Base-by-base conservation (phyloP, 2,329 filamentous ascomycete species). In the Alternaria hordeiaustralica region DNA sequence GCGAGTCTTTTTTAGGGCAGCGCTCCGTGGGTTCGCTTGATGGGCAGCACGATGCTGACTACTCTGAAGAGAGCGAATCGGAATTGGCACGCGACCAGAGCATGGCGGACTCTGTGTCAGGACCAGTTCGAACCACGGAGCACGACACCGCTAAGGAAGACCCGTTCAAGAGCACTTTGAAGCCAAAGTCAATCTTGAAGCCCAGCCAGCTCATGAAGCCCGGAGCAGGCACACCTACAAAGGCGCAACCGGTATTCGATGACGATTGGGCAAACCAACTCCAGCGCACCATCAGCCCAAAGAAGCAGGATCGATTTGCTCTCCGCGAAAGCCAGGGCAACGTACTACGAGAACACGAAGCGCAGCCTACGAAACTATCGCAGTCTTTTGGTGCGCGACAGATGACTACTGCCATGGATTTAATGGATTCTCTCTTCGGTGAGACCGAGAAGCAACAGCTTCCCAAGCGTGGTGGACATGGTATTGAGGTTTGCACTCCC, bases 401-500 rank as follows among this genome's bases (percentile, higher is more conserved):
- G 1, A 95, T 97, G 80, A 87, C 89, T 20, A 97, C 92, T 20
- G 94, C 92, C 75, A 97, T 98, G 82, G 96, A 97, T 83, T 84
- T 97, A 78, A 97, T 97, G 93, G 95, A 97, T 78, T 97, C 93
- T 51, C 84, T 97, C 60, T 97, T 96, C 81, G 91, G 92, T 88
- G 91, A 75, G 53, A 70, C 73, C 43, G 70, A 80, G 86, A 89
- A 67, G 78, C 81, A 72, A 43, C 87, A 82, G 85, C 85, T 67
- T 56, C 62, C 61, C 33, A 87, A 80, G 75, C 66, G 78, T 72
- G 88, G 88, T 71, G 82, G 81, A 73, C 84, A 84, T 82, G 91
- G 92, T 77, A 92, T 95, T 81, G 90, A 98, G 94, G 96, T 98
- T 89, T 91, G 95, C 95, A 81, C 84, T 79, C 79, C 80, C 81